Evolutionary conservation across 2,329 filamentous ascomycete genomes (phyloP), one percentile per base, ranked within the genome.

Genomic region (Neopestalotiopsis sp.): DNA sequence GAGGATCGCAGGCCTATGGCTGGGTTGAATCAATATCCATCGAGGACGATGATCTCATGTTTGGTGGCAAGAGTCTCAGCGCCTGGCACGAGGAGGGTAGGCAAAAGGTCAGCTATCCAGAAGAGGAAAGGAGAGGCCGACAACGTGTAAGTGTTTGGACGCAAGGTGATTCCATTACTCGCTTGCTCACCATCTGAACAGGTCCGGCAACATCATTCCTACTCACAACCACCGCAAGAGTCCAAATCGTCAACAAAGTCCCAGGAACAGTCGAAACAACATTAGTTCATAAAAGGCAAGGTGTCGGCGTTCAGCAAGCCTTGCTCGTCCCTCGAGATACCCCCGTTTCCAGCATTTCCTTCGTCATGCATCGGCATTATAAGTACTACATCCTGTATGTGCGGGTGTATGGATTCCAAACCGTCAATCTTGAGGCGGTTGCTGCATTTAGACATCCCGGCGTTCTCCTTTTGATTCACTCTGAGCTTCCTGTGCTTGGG

Each of bases 81-180:
- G 80, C 84, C 17, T 89, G 87, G 87, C 88, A 90, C 76, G 88
- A 90, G 78, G 88, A 90, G 79, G 86, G 88, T 71, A 82, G 86
- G 57, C 79, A 82, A 64, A 79, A 82, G 20, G 76, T 83, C 65
- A 84, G 81, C 78, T 78, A 79, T 62, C 79, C 81, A 32, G 83
- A 81, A 58, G 81, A 83, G 73, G 76, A 80, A 73, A 79, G 78
- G 40, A 77, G 81, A 42, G 82, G 82, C 4, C 80, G 83, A 1
- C 79, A 81, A 71, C 75, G 82, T 67, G 80, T 80, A 71, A 71
- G 77, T 71, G 24, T 17, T 20, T 20, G n/a, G 30, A 38, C 59
- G 12, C 14, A 30, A 34, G 40, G 34, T 6, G 14, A 7, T 3
- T 34, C 17, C 1, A 38, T 20, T 12, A 14, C 17, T n/a, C 6